Conservation (phyloP, 129 eudicot genomes). For the Pulicaria dysenterica region DNA sequence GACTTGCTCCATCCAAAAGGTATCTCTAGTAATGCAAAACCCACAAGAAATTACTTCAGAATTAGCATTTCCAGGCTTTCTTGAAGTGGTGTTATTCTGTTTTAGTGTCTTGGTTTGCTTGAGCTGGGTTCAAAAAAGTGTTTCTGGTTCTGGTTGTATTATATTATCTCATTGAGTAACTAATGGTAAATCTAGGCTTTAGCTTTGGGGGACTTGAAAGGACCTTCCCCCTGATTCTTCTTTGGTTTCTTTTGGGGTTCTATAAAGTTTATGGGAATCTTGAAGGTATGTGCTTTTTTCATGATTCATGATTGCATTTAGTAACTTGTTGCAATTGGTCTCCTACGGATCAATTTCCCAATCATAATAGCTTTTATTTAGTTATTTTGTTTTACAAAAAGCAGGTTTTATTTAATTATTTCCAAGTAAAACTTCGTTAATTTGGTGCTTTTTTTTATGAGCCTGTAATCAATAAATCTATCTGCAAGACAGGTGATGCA, state of each 20-base stretch:
- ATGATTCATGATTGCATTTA: conserved; percentile 2
- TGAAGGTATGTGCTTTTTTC: conserved; percentile 45
- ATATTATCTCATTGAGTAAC: conserved; percentile 2
- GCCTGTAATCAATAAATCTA: conserved; percentile 4
- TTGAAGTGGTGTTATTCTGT: neutral
- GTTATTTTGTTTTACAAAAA: too few species aligned
- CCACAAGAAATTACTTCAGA: conserved; percentile 16
- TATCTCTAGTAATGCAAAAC: conserved; percentile 4
- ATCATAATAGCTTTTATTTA: neutral
- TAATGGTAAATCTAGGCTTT: conserved; percentile 33
- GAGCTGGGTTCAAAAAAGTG: neutral
- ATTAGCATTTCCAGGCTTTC: neutral
- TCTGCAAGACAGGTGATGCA: conserved; percentile 66
- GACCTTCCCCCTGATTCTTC: conserved; percentile 31
- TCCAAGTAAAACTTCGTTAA: neutral
- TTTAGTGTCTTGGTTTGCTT: conserved; percentile 7
- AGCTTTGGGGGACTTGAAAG: conserved; percentile 37
- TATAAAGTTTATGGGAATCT: conserved; percentile 43
- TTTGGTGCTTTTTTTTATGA: neutral
- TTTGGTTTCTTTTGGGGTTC: conserved; percentile 46
- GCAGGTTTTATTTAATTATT: too few species aligned
- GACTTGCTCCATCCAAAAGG: conserved; percentile 6
- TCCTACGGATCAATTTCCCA: neutral
- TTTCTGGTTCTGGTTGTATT: neutral
- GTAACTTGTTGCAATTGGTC: too few species aligned